phyloP scores from a whole-genome alignment of 1,284 basidiomycete genomes.

The Ganoderma meredithae region DNA sequence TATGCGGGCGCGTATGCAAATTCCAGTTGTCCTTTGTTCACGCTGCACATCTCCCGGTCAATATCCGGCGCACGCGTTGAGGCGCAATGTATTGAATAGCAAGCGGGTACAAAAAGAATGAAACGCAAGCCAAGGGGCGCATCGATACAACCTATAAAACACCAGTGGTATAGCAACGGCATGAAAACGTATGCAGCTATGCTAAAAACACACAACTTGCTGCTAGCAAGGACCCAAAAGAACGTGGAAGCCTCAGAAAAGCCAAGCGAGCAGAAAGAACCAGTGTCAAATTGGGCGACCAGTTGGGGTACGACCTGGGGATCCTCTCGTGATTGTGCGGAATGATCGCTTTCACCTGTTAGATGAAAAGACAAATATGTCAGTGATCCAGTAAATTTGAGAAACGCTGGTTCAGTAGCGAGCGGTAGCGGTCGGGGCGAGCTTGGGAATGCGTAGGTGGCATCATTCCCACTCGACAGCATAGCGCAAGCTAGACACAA shows the following conservation, averaged over 20 bases:
- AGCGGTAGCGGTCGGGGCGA: conserved; percentile 22
- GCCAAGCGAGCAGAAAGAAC: background rate
- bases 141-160: conserved; percentile 30
- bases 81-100: conserved; percentile 16
- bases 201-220: conserved; percentile 25
- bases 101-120: conserved; percentile 24
- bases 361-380: conserved; percentile 4
- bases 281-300: conserved; percentile 3
- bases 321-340: conserved; percentile 24
- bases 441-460: background rate
- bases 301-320: conserved; percentile 20
- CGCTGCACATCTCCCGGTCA: background rate
- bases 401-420: conserved; percentile 11
- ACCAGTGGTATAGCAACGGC: conserved; percentile 15
- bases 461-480: conserved; percentile 7
- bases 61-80: background rate
- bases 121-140: conserved; percentile 12
- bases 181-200: background rate
- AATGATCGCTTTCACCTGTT: conserved; percentile 23
- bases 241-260: conserved; percentile 8
- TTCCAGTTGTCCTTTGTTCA: background rate
- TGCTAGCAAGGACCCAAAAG: conserved; percentile 23
- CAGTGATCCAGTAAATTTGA: conserved; percentile 7
- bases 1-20: too few species aligned
- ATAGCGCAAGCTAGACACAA: background rate